Evolutionary conservation across 768 basidiomycete species (phyloP).

Genomic region (Auricularia sp.): DNA sequence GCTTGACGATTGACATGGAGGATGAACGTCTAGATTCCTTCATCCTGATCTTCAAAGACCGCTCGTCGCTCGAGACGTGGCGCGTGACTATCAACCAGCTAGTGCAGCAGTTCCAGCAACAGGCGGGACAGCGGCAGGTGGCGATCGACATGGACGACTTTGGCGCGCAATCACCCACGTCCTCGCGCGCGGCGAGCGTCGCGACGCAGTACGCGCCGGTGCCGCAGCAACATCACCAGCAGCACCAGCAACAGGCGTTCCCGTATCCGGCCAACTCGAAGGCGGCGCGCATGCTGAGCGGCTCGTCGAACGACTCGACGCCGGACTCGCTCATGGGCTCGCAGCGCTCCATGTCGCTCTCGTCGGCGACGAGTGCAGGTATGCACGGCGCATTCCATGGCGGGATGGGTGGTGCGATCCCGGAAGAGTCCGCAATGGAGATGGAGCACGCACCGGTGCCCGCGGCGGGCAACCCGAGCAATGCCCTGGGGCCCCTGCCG

Average conservation of each 20-base stretch:
- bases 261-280: conserved; percentile 3
- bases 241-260: not conserved
- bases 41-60: conserved; percentile 90
- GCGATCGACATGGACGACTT: conserved; percentile 55
- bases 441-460: not conserved
- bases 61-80: conserved; percentile 85
- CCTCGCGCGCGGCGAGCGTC: conserved; percentile 26
- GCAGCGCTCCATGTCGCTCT: conserved; percentile 2
- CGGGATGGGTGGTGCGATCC: conserved; percentile 1
- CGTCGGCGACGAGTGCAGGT: conserved; percentile 1
- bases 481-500: conserved; percentile 68
- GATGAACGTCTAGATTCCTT: conserved; percentile 90
- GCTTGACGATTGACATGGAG: conserved; percentile 95
- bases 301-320: conserved; percentile 40
- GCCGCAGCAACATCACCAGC: not conserved
- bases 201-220: conserved; percentile 39
- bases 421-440: not conserved
- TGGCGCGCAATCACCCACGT: conserved; percentile 33
- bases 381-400: not conserved
- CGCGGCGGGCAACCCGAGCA: conserved; percentile 53
- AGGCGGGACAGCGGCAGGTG: not conserved
- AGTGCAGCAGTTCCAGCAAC: conserved; percentile 53
- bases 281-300: conserved; percentile 49
- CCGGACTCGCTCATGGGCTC: conserved; percentile 7
- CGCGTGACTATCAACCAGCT: conserved; percentile 70